Conservation (phyloP, 495 filamentous ascomycete genomes). For the Penicillium salamii region DNA sequence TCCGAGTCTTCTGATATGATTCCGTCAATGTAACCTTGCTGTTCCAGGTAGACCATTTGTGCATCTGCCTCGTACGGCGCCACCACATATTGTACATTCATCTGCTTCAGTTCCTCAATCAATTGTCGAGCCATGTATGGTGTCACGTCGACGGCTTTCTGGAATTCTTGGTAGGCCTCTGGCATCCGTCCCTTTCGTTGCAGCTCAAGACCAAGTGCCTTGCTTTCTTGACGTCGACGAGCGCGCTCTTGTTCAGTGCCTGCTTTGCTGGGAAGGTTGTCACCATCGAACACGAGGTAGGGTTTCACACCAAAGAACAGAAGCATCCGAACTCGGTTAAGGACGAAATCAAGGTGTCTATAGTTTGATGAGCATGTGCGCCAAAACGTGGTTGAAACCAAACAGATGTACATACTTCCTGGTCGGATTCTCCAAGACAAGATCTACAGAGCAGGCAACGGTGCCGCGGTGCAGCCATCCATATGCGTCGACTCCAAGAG, state of each 20-base stretch:
- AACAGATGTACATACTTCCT: constrained; percentile 59
- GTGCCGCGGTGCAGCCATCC: constrained; percentile 97
- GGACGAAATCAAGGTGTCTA: constrained; percentile 88
- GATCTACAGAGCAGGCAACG: constrained; percentile 84
- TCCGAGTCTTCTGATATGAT: constrained; percentile 98
- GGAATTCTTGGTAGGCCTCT: constrained; percentile 81
- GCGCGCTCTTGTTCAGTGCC: constrained; percentile 75
- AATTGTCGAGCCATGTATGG: constrained; percentile 90
- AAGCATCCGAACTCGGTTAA: constrained; percentile 90
- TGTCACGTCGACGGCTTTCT: constrained; percentile 95
- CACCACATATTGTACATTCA: constrained; percentile 81
- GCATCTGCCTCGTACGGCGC: constrained; percentile 98
- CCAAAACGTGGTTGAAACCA: not conserved
- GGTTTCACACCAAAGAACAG: constrained; percentile 88
- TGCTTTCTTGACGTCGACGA: constrained; percentile 69
- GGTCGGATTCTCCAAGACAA: constrained; percentile 84
- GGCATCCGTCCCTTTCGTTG: constrained; percentile 72
- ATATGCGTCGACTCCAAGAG: constrained; percentile 91
- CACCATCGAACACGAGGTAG: constrained; percentile 94
- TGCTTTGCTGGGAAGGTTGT: constrained; percentile 93
- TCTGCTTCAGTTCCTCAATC: constrained; percentile 84
- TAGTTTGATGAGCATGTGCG: constrained; percentile 8
- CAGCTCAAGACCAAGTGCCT: constrained; percentile 70
- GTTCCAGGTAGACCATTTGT: constrained; percentile 91
- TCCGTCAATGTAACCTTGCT: constrained; percentile 73